Base-by-base conservation (phyloP, 192 early-diverging fungal species). In the Coemansia sp. region DNA sequence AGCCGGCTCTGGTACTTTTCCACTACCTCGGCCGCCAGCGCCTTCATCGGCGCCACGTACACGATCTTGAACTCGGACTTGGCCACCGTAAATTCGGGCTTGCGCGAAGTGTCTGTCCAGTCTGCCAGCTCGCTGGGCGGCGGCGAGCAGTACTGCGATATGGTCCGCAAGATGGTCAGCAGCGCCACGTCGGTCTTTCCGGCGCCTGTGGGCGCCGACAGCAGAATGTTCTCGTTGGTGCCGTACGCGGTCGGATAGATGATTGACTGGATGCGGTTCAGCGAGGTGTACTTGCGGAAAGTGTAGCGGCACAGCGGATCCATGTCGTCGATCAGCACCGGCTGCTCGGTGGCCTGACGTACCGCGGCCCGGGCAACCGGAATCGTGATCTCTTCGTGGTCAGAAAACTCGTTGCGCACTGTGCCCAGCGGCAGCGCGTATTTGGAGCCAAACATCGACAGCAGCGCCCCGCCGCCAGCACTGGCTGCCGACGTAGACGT, bases 21-120 rank as follows among this genome's bases (percentile, higher is more conserved):
- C 0, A 94, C 91, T 23, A 98, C 81, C 81, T 98, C 96, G 11
- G 94, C 90, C 0, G 93, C 96, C 5, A 98, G 75, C 6, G 96
- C 96, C 75, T 98, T 98, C 96, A 97, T 94, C 0, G 93, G 93
- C 5, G 95, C 97, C 8, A 99, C 88, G 63, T 98, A 99, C 1
- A 99, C 84, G 62, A 99, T 96, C 64, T 99, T 99, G 81, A 99
- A 98, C 48, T 93, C 89, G 36, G 89, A 84, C 62, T 85, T 89
- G 12, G 77, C 82, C 53, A 99, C 76, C 4, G 58, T 60, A 17
- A 87, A 79, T 34, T 78, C 60, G 29, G 81, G 58, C 58, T 81
- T 58, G 39, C 26, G 50, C n/a, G 61, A 52, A 2, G 14, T 31
- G 42, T 58, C 58, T 9, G 21, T 22, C 63, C 55, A 63, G 25